Conservation (phyloP, 1,284 basidiomycete genomes). For the Cyathus olla region DNA sequence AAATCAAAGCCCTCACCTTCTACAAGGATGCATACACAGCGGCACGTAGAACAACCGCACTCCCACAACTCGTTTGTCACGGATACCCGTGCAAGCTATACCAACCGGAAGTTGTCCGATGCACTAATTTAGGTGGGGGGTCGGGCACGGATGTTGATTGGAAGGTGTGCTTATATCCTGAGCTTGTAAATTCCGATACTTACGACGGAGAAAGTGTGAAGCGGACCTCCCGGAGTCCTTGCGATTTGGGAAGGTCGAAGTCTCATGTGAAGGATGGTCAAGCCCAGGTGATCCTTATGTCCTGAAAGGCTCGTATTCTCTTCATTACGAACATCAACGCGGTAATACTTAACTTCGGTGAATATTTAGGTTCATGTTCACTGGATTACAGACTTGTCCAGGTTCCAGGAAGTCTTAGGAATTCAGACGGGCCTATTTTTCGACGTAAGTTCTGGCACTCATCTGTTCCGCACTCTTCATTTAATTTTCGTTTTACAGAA, state of each 20-base stretch:
- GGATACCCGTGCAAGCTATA: constrained; percentile 83
- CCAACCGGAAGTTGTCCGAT: constrained; percentile 89
- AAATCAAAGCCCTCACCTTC: constrained; percentile 84
- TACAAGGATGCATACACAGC: constrained; percentile 77
- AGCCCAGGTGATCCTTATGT: constrained; percentile 85
- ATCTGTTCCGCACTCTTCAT: background rate
- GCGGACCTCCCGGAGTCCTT: constrained; percentile 88
- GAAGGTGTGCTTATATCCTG: constrained; percentile 64
- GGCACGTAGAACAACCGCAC: constrained; percentile 72
- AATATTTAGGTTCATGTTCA: constrained; percentile 58
- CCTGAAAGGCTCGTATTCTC: constrained; percentile 75
- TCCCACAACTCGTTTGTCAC: constrained; percentile 86
- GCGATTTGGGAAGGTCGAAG: constrained; percentile 82
- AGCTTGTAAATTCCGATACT: constrained; percentile 5
- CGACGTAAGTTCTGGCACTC: too few species aligned
- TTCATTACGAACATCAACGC: background rate
- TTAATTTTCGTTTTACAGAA: constrained; percentile 32
- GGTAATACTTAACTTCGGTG: constrained; percentile 2
- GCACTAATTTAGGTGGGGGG: constrained; percentile 80
- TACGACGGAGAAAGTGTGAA: constrained; percentile 72
- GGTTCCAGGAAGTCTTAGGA: constrained; percentile 62
- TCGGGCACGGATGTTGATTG: constrained; percentile 84
- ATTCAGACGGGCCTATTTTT: constrained; percentile 6
- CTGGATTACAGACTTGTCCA: constrained; percentile 84
- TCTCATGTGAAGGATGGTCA: constrained; percentile 92